Percentiles rank a stretch among this genome's conserved stretches.
phyloP scores from a whole-genome alignment of 2,329 filamentous ascomycete species.

The Colletotrichum neosansevieriae region DNA sequence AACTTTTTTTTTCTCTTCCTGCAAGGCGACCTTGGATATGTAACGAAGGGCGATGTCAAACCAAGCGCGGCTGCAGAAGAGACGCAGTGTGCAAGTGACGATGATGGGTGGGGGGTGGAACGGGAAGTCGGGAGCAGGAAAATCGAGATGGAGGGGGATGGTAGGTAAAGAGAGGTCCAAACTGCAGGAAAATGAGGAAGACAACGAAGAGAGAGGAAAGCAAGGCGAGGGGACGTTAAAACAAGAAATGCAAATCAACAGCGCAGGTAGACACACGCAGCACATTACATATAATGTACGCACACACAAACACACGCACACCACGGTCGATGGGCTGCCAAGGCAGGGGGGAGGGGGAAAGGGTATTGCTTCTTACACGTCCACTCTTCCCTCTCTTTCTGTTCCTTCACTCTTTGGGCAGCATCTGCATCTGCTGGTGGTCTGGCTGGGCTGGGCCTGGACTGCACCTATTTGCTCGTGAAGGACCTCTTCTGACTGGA shows the following conservation, averaged over 20 bases:
- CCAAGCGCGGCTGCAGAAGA: slow-evolving; percentile 22
- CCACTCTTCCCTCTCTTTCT: slow-evolving; percentile 16
- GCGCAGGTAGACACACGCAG: slow-evolving; percentile 17
- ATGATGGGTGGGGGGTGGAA: neutral
- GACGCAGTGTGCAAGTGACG: neutral
- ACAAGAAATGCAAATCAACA: slow-evolving; percentile 24
- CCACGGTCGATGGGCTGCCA: slow-evolving; percentile 28
- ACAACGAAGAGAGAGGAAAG: neutral
- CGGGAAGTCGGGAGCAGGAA: neutral
- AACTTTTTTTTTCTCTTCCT: slow-evolving; percentile 7
- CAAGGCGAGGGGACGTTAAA: neutral
- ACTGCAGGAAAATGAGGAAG: neutral
- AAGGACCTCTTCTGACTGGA: slow-evolving; percentile 31
- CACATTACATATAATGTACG: neutral
- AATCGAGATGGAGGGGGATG: slow-evolving; percentile 3
- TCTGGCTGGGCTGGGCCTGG: slow-evolving; percentile 21
- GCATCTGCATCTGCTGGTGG: slow-evolving; percentile 15
- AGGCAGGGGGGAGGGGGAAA: slow-evolving; percentile 17
- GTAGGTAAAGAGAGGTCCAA: neutral
- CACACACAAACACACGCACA: slow-evolving; percentile 5
- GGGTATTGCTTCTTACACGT: slow-evolving; percentile 23
- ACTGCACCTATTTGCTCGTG: neutral
- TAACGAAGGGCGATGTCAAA: slow-evolving; percentile 4
- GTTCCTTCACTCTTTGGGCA: slow-evolving; percentile 22
- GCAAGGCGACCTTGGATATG: slow-evolving; percentile 19